Conservation (phyloP, 2,329 filamentous ascomycete genomes). For the Fusarium tuaranense region DNA sequence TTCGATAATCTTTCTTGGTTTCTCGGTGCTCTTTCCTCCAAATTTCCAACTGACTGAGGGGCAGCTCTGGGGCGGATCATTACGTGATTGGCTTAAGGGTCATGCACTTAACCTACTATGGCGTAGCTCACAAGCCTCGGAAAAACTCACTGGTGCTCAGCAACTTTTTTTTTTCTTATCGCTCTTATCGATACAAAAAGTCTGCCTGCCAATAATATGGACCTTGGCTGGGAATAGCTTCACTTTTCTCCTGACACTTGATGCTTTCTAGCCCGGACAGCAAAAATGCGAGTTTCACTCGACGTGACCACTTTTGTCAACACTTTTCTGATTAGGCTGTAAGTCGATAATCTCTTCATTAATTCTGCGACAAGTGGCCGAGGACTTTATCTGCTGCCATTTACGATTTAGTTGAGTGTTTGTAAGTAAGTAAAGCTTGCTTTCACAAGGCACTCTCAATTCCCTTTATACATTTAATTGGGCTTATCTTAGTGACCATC, state of each 20-base stretch:
- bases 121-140: slow-evolving; percentile 4
- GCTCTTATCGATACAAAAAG: slow-evolving; percentile 29
- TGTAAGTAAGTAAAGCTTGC: background rate
- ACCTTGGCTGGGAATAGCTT: slow-evolving; percentile 30
- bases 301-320: background rate
- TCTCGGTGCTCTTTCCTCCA: slow-evolving; percentile 38
- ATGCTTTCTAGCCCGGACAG: background rate
- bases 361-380: background rate
- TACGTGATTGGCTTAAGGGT: slow-evolving; percentile 8
- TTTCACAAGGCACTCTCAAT: background rate
- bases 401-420: background rate
- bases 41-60: slow-evolving; percentile 44
- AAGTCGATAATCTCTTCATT: background rate
- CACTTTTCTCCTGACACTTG: background rate
- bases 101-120: rapidly evolving
- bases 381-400: background rate
- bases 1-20: slow-evolving; percentile 27
- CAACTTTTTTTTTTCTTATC: slow-evolving; percentile 46
- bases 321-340: rapidly evolving
- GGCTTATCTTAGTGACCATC: background rate
- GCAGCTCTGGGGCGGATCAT: slow-evolving; percentile 32
- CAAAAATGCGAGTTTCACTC: background rate
- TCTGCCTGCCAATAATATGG: background rate
- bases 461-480: background rate
- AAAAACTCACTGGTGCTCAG: slow-evolving; percentile 36